Percentiles rank a stretch among this genome's conserved stretches.
Evolutionary conservation across 371 early-diverging fungal genomes (phyloP).

Genomic region (Mortierella sp.): DNA sequence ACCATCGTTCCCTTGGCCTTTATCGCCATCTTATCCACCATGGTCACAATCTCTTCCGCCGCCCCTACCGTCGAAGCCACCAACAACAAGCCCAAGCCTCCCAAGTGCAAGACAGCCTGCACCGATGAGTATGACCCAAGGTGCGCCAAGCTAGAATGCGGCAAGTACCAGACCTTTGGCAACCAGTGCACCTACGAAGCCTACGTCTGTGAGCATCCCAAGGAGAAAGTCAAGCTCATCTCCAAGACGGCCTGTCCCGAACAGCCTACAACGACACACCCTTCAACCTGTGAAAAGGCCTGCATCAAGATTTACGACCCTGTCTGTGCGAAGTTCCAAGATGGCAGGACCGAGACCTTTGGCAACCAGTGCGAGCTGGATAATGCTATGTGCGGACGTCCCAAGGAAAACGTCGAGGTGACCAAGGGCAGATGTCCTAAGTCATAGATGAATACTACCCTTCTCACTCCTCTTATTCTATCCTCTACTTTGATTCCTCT

Average conservation of each 20-base stretch:
- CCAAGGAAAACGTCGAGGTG: not conserved
- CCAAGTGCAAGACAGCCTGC: not conserved
- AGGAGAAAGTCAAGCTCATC: not conserved
- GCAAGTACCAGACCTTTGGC: not conserved
- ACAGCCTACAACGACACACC: too few relatives aligned
- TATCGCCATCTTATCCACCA: not conserved
- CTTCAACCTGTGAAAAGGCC: not conserved
- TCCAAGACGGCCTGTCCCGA: not conserved
- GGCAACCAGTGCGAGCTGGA: not conserved
- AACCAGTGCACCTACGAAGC: not conserved
- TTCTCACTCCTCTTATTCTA: not conserved
- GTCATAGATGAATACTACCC: not conserved
- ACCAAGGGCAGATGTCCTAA: not conserved
- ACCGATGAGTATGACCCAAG: not conserved
- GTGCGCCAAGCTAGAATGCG: not conserved
- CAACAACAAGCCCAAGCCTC: not conserved
- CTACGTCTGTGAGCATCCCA: not conserved
- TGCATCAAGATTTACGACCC: not conserved
- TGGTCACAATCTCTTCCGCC: not conserved
- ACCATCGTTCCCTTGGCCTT: not conserved
- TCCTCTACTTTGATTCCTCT: not conserved
- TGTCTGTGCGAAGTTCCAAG: not conserved
- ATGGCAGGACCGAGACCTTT: not conserved
- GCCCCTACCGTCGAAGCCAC: not conserved
- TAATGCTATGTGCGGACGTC: not conserved